Evolutionary conservation across 768 basidiomycete genomes (phyloP), one percentile per base, ranked within the genome.

Genomic region (Boletus subcaerulescens): DNA sequence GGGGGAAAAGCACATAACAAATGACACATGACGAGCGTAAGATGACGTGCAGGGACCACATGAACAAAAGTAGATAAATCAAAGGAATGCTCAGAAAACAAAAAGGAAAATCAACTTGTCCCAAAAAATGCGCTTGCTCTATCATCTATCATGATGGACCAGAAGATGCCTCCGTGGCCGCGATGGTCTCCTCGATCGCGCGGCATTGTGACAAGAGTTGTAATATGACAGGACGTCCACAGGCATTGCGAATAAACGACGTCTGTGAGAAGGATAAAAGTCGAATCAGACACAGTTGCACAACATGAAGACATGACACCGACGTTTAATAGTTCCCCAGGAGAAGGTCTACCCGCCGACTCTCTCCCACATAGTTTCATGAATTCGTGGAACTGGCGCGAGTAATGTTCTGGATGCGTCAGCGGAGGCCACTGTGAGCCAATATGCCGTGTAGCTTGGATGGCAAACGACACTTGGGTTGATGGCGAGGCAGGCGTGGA

Each of bases 321-420:
- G 50, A 89, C 89, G 69, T 83, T 81, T 14, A 80, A 66, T 43
- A 91, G 65, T 32, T 83, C 83, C 24, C 63, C 72, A 13, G 88
- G 77, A 54, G 71, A 67, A n/a, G 86, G 85, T 50, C 89, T 75
- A 36, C 71, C 71, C 4, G 71, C 68, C 32, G 80, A 77, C 15
- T 85, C 83, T 44, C 85, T 77, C 10, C 86, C 87, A 63, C 88
- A 91, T 48, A 80, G 65, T 38, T 73, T 75, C 60, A 92, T 69
- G 69, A 92, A 91, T 22, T 89, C 85, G 63, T 87, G 87, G 65
- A 91, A 87, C 35, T 79, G 74, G 44, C 81, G 81, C 46, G 87
- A 86, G 63, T 80, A 88, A 11, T 81, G 68, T 45, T 83, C 78
- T 9, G 86, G 81, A 18, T 81, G 76, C 32, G 72, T 67, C 35